Percentiles rank a stretch among this genome's conserved stretches.
Evolutionary conservation across 352 stramenopile species (phyloP).

Genomic region (Phytophthora tentaculata): DNA sequence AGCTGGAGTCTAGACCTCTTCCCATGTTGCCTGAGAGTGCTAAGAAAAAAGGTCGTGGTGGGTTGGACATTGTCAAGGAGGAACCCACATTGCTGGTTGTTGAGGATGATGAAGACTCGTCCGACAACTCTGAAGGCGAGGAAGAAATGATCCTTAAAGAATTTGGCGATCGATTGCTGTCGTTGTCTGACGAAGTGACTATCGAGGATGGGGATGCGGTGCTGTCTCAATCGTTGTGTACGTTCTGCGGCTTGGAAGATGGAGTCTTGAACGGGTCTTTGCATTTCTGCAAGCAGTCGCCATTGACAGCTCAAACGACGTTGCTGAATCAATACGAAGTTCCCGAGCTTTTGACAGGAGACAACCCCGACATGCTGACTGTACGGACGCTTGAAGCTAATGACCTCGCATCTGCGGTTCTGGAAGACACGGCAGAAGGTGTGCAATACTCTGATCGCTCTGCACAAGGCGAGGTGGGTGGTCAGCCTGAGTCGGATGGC

Average conservation of each 20-base stretch:
- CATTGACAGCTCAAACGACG: constrained; percentile 46
- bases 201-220: neutral
- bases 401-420: constrained; percentile 32
- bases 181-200: neutral
- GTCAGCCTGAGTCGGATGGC: constrained; percentile 5
- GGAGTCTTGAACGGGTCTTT: constrained; percentile 69
- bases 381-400: constrained; percentile 28
- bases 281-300: constrained; percentile 56
- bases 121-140: constrained; percentile 44
- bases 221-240: constrained; percentile 34
- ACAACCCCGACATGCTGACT: constrained; percentile 31
- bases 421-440: constrained; percentile 45
- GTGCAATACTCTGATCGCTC: constrained; percentile 40
- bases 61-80: constrained; percentile 13
- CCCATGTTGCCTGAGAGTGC: constrained; percentile 53
- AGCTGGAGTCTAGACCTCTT: constrained; percentile 58
- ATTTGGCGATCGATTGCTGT: constrained; percentile 61
- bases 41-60: constrained; percentile 32
- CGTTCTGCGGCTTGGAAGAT: constrained; percentile 69
- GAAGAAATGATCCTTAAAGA: constrained; percentile 62
- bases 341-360: constrained; percentile 46
- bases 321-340: constrained; percentile 60
- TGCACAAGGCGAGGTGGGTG: constrained; percentile 7
- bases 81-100: constrained; percentile 11
- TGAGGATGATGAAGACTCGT: constrained; percentile 40